These are phyloP conservation scores for Parietaria judaica DNA, from an alignment of 306 rosid species.

Conservation along the genomic window DNA sequence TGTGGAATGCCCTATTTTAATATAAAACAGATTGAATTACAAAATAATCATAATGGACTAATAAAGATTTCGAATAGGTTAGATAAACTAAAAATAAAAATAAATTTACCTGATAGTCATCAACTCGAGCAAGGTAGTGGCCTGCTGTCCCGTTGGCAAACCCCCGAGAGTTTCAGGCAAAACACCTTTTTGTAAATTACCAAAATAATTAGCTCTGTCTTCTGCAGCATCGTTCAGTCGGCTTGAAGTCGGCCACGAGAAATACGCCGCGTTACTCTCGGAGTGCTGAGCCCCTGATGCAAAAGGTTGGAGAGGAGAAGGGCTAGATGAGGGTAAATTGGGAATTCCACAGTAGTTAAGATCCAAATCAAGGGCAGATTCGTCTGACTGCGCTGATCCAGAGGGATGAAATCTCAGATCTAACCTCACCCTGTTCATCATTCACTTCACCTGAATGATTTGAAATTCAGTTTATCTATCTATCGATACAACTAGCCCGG, in stretches of 20 bases:
- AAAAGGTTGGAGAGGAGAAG: constrained; percentile 67
- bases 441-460: constrained; percentile 55
- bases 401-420: constrained; percentile 58
- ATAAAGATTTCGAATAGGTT: too few relatives aligned
- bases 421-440: constrained; percentile 59
- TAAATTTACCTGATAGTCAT: constrained; percentile 50
- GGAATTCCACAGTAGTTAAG: constrained; percentile 52
- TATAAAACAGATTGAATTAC: too few relatives aligned
- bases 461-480: constrained; percentile 7
- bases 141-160: constrained; percentile 88
- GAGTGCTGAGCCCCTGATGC: constrained; percentile 77
- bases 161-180: constrained; percentile 86
- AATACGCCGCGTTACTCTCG: constrained; percentile 88
- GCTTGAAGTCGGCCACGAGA: constrained; percentile 96
- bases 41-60: too few relatives aligned
- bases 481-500: too few relatives aligned
- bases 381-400: constrained; percentile 81
- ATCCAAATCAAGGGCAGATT: constrained; percentile 78
- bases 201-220: constrained; percentile 84
- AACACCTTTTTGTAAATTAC: constrained; percentile 90
- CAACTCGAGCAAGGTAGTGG: constrained; percentile 93
- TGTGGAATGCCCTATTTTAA: constrained; percentile 71
- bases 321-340: constrained; percentile 57
- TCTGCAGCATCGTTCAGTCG: constrained; percentile 81
- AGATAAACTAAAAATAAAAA: too few relatives aligned